Percentiles rank a stretch among this genome's conserved stretches.
Evolutionary conservation across 2,329 filamentous ascomycete species (phyloP).

Genomic region (Juglanconis sp.): DNA sequence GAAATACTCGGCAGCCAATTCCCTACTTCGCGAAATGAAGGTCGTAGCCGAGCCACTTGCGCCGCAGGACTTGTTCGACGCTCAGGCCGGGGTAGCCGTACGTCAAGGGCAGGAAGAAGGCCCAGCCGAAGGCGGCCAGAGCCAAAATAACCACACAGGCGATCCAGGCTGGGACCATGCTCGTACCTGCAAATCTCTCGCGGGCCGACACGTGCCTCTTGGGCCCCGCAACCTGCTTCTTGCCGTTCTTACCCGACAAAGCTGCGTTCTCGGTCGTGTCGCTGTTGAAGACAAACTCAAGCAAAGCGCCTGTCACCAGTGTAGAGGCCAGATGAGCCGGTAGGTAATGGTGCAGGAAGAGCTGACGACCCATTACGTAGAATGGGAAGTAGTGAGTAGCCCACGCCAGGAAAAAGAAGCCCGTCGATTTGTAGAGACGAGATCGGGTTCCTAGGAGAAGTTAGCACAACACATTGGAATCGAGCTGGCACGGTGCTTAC

Average conservation of each 20-base stretch:
- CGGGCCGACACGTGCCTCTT: slow-evolving; percentile 71
- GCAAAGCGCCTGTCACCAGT: slow-evolving; percentile 82
- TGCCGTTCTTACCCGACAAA: slow-evolving; percentile 41
- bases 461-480: slow-evolving; percentile 26
- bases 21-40: slow-evolving; percentile 95
- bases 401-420: slow-evolving; percentile 99
- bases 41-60: slow-evolving; percentile 97
- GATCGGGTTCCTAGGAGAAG: slow-evolving; percentile 70
- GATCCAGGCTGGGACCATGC: slow-evolving; percentile 74
- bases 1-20: not conserved
- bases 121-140: slow-evolving; percentile 72
- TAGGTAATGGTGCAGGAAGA: slow-evolving; percentile 97
- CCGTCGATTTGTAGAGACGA: slow-evolving; percentile 95
- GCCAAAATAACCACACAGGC: slow-evolving; percentile 68
- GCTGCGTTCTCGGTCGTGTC: slow-evolving; percentile 63
- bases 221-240: slow-evolving; percentile 40
- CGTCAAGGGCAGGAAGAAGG: slow-evolving; percentile 90
- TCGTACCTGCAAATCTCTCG: slow-evolving; percentile 78
- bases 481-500: slow-evolving; percentile 55
- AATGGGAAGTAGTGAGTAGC: slow-evolving; percentile 96
- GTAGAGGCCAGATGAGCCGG: slow-evolving; percentile 89
- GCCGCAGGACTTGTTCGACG: slow-evolving; percentile 71
- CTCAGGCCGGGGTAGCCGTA: slow-evolving; percentile 89
- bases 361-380: slow-evolving; percentile 95
- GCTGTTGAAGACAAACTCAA: slow-evolving; percentile 95